Evolutionary conservation across 345 rosid species (phyloP), one percentile per base, ranked within the genome.

Genomic region (Gynandropsis gynandra): DNA sequence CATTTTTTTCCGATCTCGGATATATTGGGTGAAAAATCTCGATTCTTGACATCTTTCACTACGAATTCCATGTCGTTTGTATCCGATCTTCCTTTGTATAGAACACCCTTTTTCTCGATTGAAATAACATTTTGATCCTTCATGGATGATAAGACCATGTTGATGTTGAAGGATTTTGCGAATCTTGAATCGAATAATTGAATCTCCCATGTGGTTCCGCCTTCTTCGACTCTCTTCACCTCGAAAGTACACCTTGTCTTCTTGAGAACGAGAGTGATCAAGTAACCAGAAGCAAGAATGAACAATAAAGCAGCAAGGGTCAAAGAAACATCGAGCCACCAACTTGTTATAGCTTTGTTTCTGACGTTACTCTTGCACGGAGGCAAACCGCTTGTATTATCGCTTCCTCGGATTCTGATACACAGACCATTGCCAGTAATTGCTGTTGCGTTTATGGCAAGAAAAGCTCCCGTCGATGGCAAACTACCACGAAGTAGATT

Each of bases 381-480:
- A 5, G 80, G 79, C 53, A 89, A 63, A 10, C 78, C 77, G 16
- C 52, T 68, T 4, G 49, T 34, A 7, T 34, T 44, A 14, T 44
- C 31, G 9, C 0, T 49, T 7, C 55, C 35, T 15, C 58, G 74
- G 9, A n/a, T n/a, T n/a, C 81, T 76, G 7, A 79, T 72, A 34
- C 97, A 89, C 1, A 89, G 95, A 62, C 71, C 27, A 27, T 14
- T 89, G 15, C 95, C 97, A 0, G 66, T 56, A 4, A 89, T 76
- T 0, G 95, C 70, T 27, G 77, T 86, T 31, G 73, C 71, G 32
- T 83, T 86, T 51, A 89, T 81, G 9, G 88, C 90, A 11, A 86
- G 77, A 77, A 89, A 89, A 0, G 73, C 90, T 43, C 83, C 95
- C 0, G 80, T 83, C 12, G 52, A 37, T 3, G 97, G 97, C 56